Base-by-base conservation (phyloP, 306 rosid genomes). In the Fagus crenata region DNA sequence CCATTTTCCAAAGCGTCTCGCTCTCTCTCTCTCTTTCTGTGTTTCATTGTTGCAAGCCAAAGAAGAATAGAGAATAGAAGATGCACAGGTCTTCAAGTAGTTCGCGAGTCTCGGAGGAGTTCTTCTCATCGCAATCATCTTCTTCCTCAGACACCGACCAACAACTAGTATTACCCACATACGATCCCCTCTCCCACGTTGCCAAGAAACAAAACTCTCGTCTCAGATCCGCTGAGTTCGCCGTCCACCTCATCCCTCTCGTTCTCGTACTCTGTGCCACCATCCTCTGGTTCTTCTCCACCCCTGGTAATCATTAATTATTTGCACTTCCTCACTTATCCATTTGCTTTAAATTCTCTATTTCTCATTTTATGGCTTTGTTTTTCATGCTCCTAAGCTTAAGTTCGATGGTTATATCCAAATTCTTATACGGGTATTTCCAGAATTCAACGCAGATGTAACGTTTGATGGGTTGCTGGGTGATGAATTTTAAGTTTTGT, bases 271-370 rank as follows among this genome's bases (percentile, higher is more conserved):
- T 94, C 82, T 90, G 96, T 82, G 97, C 90, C 17, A 28, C 89
- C 84, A 54, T 96, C 81, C 99, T 96, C 74, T 96, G 99, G 98
- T 78, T 96, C 87, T 92, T 92, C 85, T 92, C 99, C 69, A 46
- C 79, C 13, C 82, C 84, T 69, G 88, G 86, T 82, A 53, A 35
- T 11, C 5, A 36, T 15, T 33, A 53, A 18, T 11, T 35, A 53
- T 35, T 6, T 58, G 11, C 33, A 28, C 18, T 65, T 65, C 31
- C 49, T 35, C 4, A 54, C n/a, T 53, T 1, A 14, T 49, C 59
- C 64, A 2, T 53, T 54, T 72, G 36, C 58, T 35, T 43, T 43
- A 0, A 22, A 22, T 22, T 22, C 49, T 42, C 7, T 42, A 7
- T 12, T 43, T 43, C 3, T 7, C 49, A 9, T 6, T 41, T 0